Evolutionary conservation across 371 early-diverging fungal species (phyloP).

Genomic region (Mortierella sp.): DNA sequence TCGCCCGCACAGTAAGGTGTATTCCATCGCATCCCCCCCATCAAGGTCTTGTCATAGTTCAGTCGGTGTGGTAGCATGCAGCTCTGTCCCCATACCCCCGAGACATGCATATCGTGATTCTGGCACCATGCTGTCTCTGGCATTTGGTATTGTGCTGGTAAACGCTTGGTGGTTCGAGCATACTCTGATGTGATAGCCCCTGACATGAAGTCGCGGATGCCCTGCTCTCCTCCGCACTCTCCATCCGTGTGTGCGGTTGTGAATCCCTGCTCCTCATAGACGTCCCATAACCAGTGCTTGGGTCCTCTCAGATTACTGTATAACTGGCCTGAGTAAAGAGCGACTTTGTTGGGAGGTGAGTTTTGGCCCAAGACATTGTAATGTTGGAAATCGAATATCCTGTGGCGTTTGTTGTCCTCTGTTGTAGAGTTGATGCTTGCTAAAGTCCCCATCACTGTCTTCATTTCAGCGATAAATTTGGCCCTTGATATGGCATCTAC

Average conservation of each 20-base stretch:
- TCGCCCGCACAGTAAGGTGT: constrained; percentile 54
- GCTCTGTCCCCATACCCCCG: constrained; percentile 33
- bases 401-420: constrained; percentile 17
- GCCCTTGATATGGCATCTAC: constrained; percentile 51
- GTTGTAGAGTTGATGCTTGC: constrained; percentile 18
- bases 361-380: constrained; percentile 51
- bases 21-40: constrained; percentile 47
- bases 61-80: constrained; percentile 24
- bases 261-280: constrained; percentile 54
- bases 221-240: constrained; percentile 42
- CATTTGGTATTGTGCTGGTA: constrained; percentile 52
- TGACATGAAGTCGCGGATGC: constrained; percentile 29
- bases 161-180: constrained; percentile 9
- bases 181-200: constrained; percentile 48
- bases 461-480: constrained; percentile 42
- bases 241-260: constrained; percentile 53
- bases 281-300: constrained; percentile 54
- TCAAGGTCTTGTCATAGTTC: constrained; percentile 25
- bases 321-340: constrained; percentile 52
- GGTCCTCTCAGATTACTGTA: constrained; percentile 29
- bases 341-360: constrained; percentile 54
- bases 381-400: constrained; percentile 42
- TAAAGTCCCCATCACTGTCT: constrained; percentile 26
- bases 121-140: constrained; percentile 35
- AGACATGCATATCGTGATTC: constrained; percentile 47